A percentile compares a stretch with the other conserved stretches of the same genome.
phyloP scores from a whole-genome alignment of 1,139 yeast species.

The Scheffersomyces titani region DNA sequence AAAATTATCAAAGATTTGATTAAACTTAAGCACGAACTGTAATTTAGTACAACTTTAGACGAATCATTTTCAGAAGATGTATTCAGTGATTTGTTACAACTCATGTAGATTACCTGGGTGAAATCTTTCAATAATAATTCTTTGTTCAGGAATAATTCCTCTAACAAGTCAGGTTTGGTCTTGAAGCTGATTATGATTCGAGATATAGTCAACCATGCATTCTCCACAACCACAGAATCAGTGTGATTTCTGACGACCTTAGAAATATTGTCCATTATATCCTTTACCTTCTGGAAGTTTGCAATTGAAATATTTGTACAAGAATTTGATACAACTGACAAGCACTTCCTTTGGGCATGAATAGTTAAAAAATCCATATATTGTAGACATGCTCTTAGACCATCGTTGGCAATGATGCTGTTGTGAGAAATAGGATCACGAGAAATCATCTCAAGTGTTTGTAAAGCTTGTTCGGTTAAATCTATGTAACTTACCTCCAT shows the following conservation, averaged over 20 bases:
- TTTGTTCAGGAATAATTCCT: constrained; percentile 40
- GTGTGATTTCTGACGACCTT: constrained; percentile 58
- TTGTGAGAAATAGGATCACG: constrained; percentile 52
- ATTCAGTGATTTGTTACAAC: constrained; percentile 29
- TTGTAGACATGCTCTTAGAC: constrained; percentile 67
- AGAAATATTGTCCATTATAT: constrained; percentile 62
- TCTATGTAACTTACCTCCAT: constrained; percentile 83
- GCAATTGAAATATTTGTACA: constrained; percentile 51
- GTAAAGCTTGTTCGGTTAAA: constrained; percentile 88
- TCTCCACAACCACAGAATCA: constrained; percentile 68
- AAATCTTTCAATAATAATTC: constrained; percentile 27
- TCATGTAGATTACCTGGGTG: constrained; percentile 26
- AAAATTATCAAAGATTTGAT: constrained; percentile 44
- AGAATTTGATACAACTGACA: constrained; percentile 76
- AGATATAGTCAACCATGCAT: constrained; percentile 68
- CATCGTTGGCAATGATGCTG: constrained; percentile 56
- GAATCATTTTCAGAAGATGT: constrained; percentile 10
- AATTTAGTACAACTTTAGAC: constrained; percentile 26
- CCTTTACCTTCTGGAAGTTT: constrained; percentile 51
- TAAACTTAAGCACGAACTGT: constrained; percentile 38
- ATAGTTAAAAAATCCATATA: constrained; percentile 86
- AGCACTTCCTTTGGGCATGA: constrained; percentile 85
- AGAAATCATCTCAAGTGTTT: constrained; percentile 70
- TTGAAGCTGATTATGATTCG: constrained; percentile 59
- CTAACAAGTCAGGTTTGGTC: constrained; percentile 44